Evolutionary conservation across 78 protist genomes (phyloP), one percentile per base, ranked within the genome.

Genomic region (Dictyostelium firmibasis): DNA sequence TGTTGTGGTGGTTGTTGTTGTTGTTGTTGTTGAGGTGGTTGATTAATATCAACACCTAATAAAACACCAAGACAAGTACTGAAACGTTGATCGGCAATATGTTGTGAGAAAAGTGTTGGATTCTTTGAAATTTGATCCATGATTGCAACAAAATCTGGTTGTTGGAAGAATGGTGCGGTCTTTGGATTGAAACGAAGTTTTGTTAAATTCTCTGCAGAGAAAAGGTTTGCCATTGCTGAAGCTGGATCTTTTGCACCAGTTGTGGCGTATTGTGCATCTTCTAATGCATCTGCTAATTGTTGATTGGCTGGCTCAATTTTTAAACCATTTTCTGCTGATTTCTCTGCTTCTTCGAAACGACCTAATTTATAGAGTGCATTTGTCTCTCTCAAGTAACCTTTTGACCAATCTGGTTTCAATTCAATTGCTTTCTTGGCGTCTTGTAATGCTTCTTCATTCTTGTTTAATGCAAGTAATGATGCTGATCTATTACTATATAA

Each of bases 401-500:
- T 98, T 27, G 97, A 85, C 99, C 99, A 98, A 67, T 95, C 97
- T 20, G 97, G 85, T 67, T 97, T 97, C 62, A 98, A 6, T 41
- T 7, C 67, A 44, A 98, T 44, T 47, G 94, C 38, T 91, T 97
- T 94, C 72, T 91, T 83, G 7, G 99, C 98, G 43, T 98, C 99
- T 10, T 13, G 44, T 16, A 97, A 74, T 31, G 99, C 99, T 74
- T 96, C 57, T 38, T 92, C 97, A 88, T 67, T 98, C 70, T 97
- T 75, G n/a, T 29, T 4, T 67, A 88, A 38, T 7, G 95, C 33
- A 18, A 93, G 69, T 91, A 95, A 98, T 36, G 92, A 70, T 29
- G 98, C 99, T 9, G 98, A 89, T 62, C 99, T 89, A 89, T 98
- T 98, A 82, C 97, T 89, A 96, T 98, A 97, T 35, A 97, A 72